A percentile compares a stretch with the other conserved stretches of the same genome.
Conservation (phyloP, 495 filamentous ascomycete species). For the Apiosordaria backusii region DNA sequence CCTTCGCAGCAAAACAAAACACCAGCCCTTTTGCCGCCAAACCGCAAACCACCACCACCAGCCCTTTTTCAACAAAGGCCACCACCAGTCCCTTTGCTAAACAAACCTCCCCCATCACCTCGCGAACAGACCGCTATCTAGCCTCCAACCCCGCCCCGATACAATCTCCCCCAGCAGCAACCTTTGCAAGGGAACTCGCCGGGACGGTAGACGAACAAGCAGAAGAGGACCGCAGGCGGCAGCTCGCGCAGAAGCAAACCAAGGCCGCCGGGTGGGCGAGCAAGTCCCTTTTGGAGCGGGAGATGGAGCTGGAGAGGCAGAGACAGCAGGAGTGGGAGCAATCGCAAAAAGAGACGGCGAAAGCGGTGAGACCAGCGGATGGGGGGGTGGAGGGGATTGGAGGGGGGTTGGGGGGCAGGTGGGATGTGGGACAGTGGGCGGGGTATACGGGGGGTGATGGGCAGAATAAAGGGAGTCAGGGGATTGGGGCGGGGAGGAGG, state of each 20-base stretch:
- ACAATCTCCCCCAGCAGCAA: constrained; percentile 31
- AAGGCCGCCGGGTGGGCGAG: constrained; percentile 71
- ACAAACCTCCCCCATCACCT: constrained; percentile 24
- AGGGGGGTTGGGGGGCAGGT: constrained; percentile 59
- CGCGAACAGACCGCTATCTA: constrained; percentile 44
- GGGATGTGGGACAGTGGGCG: constrained; percentile 84
- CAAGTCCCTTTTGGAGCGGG: constrained; percentile 83
- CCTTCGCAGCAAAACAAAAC: not conserved
- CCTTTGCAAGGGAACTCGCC: constrained; percentile 57
- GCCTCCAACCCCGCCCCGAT: constrained; percentile 40
- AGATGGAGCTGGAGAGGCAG: constrained; percentile 94
- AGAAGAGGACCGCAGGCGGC: constrained; percentile 68
- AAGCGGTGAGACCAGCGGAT: constrained; percentile 48
- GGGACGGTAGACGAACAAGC: constrained; percentile 52
- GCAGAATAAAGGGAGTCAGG: constrained; percentile 68
- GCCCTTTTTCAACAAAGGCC: not conserved
- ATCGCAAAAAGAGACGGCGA: constrained; percentile 68
- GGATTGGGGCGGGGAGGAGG: constrained; percentile 70
- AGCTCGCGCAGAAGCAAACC: constrained; percentile 62
- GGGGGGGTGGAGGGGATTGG: constrained; percentile 51
- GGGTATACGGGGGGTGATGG: constrained; percentile 81
- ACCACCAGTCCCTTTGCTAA: constrained; percentile 18
- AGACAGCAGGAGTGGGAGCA: constrained; percentile 95
- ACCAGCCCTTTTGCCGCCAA: too few species aligned
- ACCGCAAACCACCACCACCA: not conserved